Evolutionary conservation across 768 basidiomycete genomes (phyloP), one percentile per base, ranked within the genome.

Genomic region (Neoboletus brunneissimus): DNA sequence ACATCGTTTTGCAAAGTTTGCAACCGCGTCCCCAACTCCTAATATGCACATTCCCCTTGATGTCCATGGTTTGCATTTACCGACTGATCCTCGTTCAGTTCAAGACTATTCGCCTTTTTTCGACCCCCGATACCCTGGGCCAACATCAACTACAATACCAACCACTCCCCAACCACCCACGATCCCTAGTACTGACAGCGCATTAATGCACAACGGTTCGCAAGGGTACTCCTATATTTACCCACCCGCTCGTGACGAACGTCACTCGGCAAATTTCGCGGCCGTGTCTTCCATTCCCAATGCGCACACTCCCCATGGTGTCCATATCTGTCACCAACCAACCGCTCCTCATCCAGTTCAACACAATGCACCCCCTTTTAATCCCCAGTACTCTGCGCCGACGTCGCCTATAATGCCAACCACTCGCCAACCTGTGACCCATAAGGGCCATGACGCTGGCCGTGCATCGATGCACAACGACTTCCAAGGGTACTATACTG

Each of bases 181-280:
- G 13, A 5, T 3, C 11, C 0, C 29, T 3, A 0, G 16, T 6
- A 2, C n/a, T 22, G 20, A 23, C 2, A 5, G 0, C 22, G 13
- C 18, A 18, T 27, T 13, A 11, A 25, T 12, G 4, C 3, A 16
- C 4, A 2, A 25, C 4, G 11, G 0, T 18, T 13, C 22, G 0
- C 37, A 31, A 29, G 46, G 4, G 12, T 2, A 0, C 20, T 10
- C 34, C 25, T 25, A 25, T 25, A 9, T 3, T n/a, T 3, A 16
- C 23, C 25, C 16, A 15, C 16, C 23, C 15, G 3, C 18, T 5
- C 16, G 10, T 7, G 32, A 22, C 10, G 23, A 12, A 18, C 6
- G 0, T 31, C 5, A 22, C 20, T 15, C n/a, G 0, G 8, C 4
- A 16, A 6, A n/a, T 27, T 16, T 9, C 20, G 4, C 10, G 5